Evolutionary conservation across 108 stramenopile genomes (phyloP).

Genomic region (Cylindrotheca fusiformis): DNA sequence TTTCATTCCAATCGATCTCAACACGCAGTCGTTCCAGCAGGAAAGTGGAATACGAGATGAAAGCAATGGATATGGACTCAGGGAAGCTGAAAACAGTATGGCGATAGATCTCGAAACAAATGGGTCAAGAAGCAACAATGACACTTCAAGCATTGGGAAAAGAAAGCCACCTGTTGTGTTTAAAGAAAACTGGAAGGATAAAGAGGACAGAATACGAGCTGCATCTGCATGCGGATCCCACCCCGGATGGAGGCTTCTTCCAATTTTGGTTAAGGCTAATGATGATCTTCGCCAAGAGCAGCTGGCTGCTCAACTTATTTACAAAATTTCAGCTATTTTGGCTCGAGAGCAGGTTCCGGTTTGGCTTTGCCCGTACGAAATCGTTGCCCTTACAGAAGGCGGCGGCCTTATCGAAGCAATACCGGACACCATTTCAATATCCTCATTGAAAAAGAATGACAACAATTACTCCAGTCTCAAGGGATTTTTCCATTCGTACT

Average conservation of each 20-base stretch:
- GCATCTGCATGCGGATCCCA: conserved; percentile 78
- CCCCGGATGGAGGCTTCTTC: conserved; percentile 90
- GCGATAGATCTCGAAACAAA: conserved; percentile 21
- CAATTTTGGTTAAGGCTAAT: conserved; percentile 95
- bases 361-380: conserved; percentile 94
- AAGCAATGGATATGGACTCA: background rate
- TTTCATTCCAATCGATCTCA: conserved; percentile 4
- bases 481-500: conserved; percentile 81
- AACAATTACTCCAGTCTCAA: conserved; percentile 74
- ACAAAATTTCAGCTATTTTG: conserved; percentile 83
- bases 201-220: conserved; percentile 82
- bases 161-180: conserved; percentile 84
- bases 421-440: conserved; percentile 91
- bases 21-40: conserved; percentile 3
- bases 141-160: conserved; percentile 11
- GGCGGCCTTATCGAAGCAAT: conserved; percentile 96
- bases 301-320: conserved; percentile 89
- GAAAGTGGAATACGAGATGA: background rate
- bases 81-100: conserved; percentile 8
- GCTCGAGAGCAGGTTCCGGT: conserved; percentile 84
- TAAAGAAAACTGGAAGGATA: conserved; percentile 91
- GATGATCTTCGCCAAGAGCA: conserved; percentile 98
- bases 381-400: conserved; percentile 84
- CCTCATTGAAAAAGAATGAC: conserved; percentile 88
- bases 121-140: conserved; percentile 5